Conservation (phyloP, 2,329 filamentous ascomycete species). For the Ophiostoma ips region DNA sequence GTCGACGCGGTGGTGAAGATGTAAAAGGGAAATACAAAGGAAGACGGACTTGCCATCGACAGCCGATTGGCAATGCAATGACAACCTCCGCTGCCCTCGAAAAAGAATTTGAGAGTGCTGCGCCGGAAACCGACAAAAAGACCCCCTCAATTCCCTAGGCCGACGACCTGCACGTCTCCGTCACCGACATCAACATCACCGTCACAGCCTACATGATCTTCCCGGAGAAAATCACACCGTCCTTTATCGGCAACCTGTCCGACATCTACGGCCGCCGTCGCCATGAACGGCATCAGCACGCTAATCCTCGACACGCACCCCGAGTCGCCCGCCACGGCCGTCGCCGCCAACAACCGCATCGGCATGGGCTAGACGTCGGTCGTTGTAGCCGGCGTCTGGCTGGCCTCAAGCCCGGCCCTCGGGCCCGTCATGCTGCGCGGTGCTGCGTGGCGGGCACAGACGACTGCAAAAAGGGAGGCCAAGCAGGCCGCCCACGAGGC, state of each 20-base stretch:
- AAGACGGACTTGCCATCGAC: too few species aligned
- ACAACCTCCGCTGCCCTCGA: too few species aligned
- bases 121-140: too few species aligned
- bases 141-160: conserved; percentile 35
- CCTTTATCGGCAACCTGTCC: conserved; percentile 39
- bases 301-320: conserved; percentile 44
- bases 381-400: conserved; percentile 29
- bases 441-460: not conserved
- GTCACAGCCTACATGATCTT: conserved; percentile 45
- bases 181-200: conserved; percentile 31
- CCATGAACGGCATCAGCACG: conserved; percentile 37
- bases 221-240: conserved; percentile 44
- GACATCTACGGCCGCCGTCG: conserved; percentile 39
- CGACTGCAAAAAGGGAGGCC: not conserved
- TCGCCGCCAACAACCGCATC: conserved; percentile 36
- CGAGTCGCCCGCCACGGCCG: conserved; percentile 35
- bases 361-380: conserved; percentile 35
- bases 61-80: too few species aligned
- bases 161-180: conserved; percentile 24
- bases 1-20: too few species aligned
- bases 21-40: too few species aligned
- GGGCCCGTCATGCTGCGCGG: conserved; percentile 29
- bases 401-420: conserved; percentile 26
- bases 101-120: too few species aligned
- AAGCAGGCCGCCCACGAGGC: not conserved